Evolutionary conservation across 345 rosid species (phyloP).

Genomic region (Hibiscus syriacus): DNA sequence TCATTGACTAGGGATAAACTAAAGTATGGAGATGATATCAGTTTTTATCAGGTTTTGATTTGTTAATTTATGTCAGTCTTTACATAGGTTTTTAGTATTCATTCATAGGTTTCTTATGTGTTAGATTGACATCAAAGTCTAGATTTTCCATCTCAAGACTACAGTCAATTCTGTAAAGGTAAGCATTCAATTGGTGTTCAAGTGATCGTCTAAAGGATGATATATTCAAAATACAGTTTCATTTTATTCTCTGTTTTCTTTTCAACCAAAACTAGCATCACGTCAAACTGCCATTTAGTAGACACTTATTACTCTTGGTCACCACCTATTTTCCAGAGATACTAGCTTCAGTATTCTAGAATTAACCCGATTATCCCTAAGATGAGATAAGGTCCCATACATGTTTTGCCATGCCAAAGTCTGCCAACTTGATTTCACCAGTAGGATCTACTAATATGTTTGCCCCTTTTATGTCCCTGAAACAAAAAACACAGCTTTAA

Average conservation of each 20-base stretch:
- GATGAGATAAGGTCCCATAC: conserved; percentile 33
- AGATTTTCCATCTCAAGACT: neutral
- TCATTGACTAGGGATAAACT: neutral
- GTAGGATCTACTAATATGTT: conserved; percentile 94
- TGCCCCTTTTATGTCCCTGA: conserved; percentile 95
- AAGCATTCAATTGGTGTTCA: neutral
- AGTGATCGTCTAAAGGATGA: no score
- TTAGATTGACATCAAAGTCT: neutral
- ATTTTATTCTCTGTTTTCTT: neutral
- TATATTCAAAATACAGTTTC: neutral
- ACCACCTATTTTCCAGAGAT: neutral
- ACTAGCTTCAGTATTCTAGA: neutral
- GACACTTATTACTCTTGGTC: neutral
- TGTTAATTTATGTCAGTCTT: neutral
- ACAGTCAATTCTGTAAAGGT: neutral
- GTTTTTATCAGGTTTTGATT: neutral
- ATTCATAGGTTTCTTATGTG: neutral
- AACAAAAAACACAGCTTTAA: conserved; percentile 10
- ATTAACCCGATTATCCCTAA: neutral
- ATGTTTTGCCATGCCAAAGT: conserved; percentile 98
- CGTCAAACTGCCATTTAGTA: neutral
- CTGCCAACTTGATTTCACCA: conserved; percentile 90
- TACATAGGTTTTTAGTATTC: neutral
- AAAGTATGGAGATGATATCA: neutral
- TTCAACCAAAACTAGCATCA: neutral